Conservation (phyloP, 2,329 filamentous ascomycete species). For the Ophiostoma perfectum region DNA sequence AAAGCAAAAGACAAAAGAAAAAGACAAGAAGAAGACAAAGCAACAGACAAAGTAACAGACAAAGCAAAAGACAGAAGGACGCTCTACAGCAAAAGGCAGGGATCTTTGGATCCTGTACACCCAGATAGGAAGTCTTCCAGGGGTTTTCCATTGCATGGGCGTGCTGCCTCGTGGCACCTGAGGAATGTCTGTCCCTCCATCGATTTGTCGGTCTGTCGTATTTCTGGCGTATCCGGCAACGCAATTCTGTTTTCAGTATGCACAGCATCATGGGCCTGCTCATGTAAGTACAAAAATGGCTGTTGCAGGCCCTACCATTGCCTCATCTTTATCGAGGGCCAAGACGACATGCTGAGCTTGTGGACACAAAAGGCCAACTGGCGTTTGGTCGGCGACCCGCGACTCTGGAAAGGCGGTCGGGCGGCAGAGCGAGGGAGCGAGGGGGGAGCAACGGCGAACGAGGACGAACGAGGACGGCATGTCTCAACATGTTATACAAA, state of each 20-base stretch:
- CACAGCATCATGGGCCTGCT: too few species aligned
- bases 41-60: too few species aligned
- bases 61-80: too few species aligned
- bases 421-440: not conserved
- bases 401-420: not conserved
- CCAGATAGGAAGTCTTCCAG: not conserved
- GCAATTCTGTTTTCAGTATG: too few species aligned
- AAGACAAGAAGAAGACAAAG: too few species aligned
- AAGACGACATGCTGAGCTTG: too few species aligned
- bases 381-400: slow-evolving; percentile 5
- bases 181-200: not conserved
- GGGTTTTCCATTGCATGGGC: not conserved
- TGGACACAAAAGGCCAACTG: not conserved
- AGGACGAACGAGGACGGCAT: not conserved
- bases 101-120: not conserved
- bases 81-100: too few species aligned
- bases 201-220: not conserved
- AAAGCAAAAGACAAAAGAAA: too few species aligned
- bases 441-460: not conserved
- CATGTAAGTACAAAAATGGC: too few species aligned
- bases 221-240: not conserved
- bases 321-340: too few species aligned
- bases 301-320: too few species aligned
- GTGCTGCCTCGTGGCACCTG: not conserved
- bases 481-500: not conserved